A percentile compares a stretch with the other conserved stretches of the same genome.
phyloP scores from a whole-genome alignment of 148 eudicot species.

The Nepenthes gracilis region DNA sequence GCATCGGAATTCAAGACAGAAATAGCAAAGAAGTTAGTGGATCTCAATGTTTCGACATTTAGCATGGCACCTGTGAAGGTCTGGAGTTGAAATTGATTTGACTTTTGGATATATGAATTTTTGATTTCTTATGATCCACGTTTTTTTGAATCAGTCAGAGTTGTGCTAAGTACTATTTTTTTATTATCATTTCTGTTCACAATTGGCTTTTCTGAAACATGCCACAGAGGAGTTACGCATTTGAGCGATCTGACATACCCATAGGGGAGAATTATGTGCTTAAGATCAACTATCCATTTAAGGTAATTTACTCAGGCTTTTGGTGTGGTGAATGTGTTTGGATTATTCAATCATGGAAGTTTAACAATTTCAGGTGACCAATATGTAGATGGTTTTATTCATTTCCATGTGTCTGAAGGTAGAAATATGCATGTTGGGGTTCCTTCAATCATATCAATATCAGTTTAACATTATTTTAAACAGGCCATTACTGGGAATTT shows the following conservation, averaged over 20 bases:
- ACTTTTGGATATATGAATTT: neutral
- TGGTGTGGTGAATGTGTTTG: neutral
- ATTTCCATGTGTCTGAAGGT: neutral
- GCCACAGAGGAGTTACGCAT: constrained; percentile 81
- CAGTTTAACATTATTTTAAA: neutral
- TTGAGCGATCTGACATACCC: constrained; percentile 82
- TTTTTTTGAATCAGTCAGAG: neutral
- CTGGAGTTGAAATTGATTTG: constrained; percentile 10
- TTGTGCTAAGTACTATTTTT: neutral
- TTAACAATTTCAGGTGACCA: neutral
- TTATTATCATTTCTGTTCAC: constrained; percentile 1
- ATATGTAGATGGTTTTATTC: neutral
- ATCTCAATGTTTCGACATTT: constrained; percentile 67
- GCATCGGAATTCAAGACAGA: constrained; percentile 75
- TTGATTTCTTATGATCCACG: neutral
- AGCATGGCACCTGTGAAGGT: constrained; percentile 97
- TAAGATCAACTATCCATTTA: constrained; percentile 80
- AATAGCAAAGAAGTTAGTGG: constrained; percentile 41
- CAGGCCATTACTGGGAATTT: neutral
- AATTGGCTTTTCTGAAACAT: neutral
- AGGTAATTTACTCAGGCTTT: constrained; percentile 28
- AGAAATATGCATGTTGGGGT: neutral
- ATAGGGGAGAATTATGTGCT: constrained; percentile 67
- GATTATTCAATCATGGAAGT: neutral
- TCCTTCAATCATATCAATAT: no score